phyloP scores from a whole-genome alignment of 1,284 basidiomycete species.

The Chalciporus sp. region DNA sequence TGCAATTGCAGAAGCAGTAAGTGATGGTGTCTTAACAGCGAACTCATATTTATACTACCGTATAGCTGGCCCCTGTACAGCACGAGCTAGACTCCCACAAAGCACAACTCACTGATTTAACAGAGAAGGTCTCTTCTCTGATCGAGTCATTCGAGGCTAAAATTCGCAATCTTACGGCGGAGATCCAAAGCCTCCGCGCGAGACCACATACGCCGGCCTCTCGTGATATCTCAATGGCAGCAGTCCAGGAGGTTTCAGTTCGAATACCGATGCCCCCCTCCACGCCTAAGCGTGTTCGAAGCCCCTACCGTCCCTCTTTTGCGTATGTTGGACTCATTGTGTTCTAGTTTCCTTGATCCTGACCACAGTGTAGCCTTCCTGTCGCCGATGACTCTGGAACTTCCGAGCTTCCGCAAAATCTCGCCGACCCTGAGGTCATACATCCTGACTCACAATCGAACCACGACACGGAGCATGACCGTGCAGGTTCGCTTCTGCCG shows the following conservation, averaged over 20 bases:
- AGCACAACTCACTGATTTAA: slow-evolving; percentile 44
- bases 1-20: slow-evolving; percentile 45
- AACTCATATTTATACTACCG: slow-evolving; percentile 10
- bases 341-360: slow-evolving; percentile 6
- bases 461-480: slow-evolving; percentile 24
- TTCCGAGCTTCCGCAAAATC: slow-evolving; percentile 26
- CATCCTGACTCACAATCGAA: slow-evolving; percentile 20
- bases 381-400: slow-evolving; percentile 16
- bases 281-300: slow-evolving; percentile 36
- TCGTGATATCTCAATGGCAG: slow-evolving; percentile 12
- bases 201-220: slow-evolving; percentile 15
- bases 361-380: slow-evolving; percentile 22
- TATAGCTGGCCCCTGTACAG: slow-evolving; percentile 56
- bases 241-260: slow-evolving; percentile 13
- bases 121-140: slow-evolving; percentile 38
- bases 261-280: slow-evolving; percentile 35
- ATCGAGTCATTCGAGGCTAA: slow-evolving; percentile 38
- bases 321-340: slow-evolving; percentile 23
- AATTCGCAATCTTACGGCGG: slow-evolving; percentile 36
- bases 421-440: slow-evolving; percentile 19
- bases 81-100: slow-evolving; percentile 42
- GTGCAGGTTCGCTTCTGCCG: slow-evolving; percentile 35
- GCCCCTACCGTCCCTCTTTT: slow-evolving; percentile 29
- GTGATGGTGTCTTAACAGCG: slow-evolving; percentile 14
- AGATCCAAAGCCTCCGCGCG: slow-evolving; percentile 31